Conservation (phyloP, 495 filamentous ascomycete species). For the Choiromyces venosus region DNA sequence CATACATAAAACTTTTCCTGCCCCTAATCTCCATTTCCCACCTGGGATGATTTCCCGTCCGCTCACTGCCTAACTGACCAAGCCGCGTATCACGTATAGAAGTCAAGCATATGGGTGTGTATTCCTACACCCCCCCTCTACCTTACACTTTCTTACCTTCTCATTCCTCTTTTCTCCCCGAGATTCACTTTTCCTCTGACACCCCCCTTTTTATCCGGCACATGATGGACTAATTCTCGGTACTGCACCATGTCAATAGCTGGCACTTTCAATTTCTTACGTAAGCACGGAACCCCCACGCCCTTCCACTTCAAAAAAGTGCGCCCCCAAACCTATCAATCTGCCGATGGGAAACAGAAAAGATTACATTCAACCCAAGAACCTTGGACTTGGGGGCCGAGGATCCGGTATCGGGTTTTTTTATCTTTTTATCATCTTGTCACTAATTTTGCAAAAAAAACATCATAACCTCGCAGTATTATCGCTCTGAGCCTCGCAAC, state of each 20-base stretch:
- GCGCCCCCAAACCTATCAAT: slow-evolving; percentile 31
- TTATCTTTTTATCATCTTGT: slow-evolving; percentile 1
- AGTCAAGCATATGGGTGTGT: slow-evolving; percentile 27
- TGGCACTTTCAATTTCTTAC: slow-evolving; percentile 36
- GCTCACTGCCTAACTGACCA: slow-evolving; percentile 27
- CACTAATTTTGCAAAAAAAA: slow-evolving; percentile 28
- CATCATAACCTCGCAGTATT: slow-evolving; percentile 52
- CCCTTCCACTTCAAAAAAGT: background rate
- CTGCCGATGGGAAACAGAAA: slow-evolving; percentile 53
- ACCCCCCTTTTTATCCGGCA: slow-evolving; percentile 20
- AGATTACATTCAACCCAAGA: slow-evolving; percentile 76
- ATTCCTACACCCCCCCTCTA: background rate
- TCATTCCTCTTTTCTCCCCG: slow-evolving; percentile 9
- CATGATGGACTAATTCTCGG: slow-evolving; percentile 2
- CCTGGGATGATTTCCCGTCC: background rate
- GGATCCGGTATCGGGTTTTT: slow-evolving; percentile 46
- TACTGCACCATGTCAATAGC: slow-evolving; percentile 8
- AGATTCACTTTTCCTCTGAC: too few species aligned
- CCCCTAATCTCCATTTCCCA: slow-evolving; percentile 5
- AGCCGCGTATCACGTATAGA: slow-evolving; percentile 9
- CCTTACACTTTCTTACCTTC: slow-evolving; percentile 13
- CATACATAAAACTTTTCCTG: slow-evolving; percentile 19
- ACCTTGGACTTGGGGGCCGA: slow-evolving; percentile 42
- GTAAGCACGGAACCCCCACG: slow-evolving; percentile 41
- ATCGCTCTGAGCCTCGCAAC: slow-evolving; percentile 67